These are phyloP conservation scores for Withania somnifera DNA, from an alignment of 305 asterid species.

Conservation along the genomic window DNA sequence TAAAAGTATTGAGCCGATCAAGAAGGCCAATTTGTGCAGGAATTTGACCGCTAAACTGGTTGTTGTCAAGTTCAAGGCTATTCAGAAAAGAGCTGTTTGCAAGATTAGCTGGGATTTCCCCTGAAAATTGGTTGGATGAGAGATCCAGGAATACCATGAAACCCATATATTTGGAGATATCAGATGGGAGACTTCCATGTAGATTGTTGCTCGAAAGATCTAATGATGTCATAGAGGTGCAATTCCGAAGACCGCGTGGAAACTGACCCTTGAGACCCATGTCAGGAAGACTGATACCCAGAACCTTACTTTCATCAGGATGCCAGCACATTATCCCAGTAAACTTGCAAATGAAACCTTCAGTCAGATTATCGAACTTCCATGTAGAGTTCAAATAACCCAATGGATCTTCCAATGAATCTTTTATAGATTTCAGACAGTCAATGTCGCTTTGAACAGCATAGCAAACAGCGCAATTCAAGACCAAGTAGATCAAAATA, in stretches of 20 bases:
- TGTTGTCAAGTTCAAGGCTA: constrained; percentile 16
- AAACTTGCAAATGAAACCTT: constrained; percentile 21
- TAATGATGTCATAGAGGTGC: constrained; percentile 14
- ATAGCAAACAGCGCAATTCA: constrained; percentile 3
- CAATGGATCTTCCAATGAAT: constrained; percentile 13
- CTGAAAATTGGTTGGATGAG: constrained; percentile 21
- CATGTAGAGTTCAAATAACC: constrained; percentile 1
- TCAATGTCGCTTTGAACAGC: constrained; percentile 15
- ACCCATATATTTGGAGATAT: constrained; percentile 8
- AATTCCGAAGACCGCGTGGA: constrained; percentile 19
- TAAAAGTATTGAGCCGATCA: constrained; percentile 9
- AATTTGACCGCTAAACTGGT: constrained; percentile 19
- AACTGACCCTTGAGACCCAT: constrained; percentile 31
- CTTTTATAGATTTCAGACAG: constrained; percentile 12
- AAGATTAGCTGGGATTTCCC: constrained; percentile 17
- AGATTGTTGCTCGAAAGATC: constrained; percentile 25
- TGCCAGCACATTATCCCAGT: constrained; percentile 21
- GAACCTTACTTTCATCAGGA: constrained; percentile 14
- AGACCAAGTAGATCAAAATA: background rate
- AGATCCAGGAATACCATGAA: constrained; percentile 15
- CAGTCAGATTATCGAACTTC: constrained; percentile 9
- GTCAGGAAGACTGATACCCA: constrained; percentile 13
- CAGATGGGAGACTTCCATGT: constrained; percentile 17
- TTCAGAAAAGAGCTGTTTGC: constrained; percentile 12
- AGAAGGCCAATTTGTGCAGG: constrained; percentile 11